Evolutionary conservation across 192 early-diverging fungal species (phyloP), one percentile per base, ranked within the genome.

Genomic region (Physocladia obscura): DNA sequence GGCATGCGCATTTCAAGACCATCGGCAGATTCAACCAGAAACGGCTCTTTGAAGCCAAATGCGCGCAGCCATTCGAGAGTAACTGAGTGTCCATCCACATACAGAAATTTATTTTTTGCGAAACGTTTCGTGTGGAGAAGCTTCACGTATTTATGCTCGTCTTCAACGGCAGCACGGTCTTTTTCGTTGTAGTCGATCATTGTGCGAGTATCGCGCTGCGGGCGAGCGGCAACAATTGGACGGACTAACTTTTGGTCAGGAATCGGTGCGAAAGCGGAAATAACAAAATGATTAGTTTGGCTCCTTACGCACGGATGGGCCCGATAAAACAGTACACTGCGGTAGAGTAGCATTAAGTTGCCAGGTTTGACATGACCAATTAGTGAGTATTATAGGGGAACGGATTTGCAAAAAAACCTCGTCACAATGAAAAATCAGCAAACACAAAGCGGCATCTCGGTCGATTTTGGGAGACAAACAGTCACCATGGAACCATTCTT

Each of bases 1-100:
- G 93, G 94, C 93, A 97, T 94, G 29, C 67, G 56, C 91, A 97
- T 93, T 29, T 80, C 92, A 62, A 97, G 78, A 1, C 89, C 90
- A 21, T 87, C 82, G 8, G 89, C 75, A 4, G 52, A 38, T 22
- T 87, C 80, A 17, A 97, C 77, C 38, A 97, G 75, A 64, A 95
- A 85, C 0, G 94, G 94, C 22, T 87, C 82, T 39, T 83, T 83
- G 52, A 91, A 77, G 3, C 91, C 92, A 17, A 78, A 81, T 30
- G 54, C 69, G 17, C 83, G 76, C 0, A 90, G 67, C 81, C 88
- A 90, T 1, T 89, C 89, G 1, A 86, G 37, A 0, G 91, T 92
- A 34, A 94, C 56, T 31, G 84, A 65, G n/a, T 79, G 70, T 3
- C 92, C 92, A 21, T 82, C 62, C 34, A 91, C 59, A 35, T 88